A percentile compares a stretch with the other conserved stretches of the same genome.
These are phyloP conservation scores for Paramyrothecium sp. DNA, from an alignment of 2,329 filamentous ascomycete genomes.

Conservation along the genomic window DNA sequence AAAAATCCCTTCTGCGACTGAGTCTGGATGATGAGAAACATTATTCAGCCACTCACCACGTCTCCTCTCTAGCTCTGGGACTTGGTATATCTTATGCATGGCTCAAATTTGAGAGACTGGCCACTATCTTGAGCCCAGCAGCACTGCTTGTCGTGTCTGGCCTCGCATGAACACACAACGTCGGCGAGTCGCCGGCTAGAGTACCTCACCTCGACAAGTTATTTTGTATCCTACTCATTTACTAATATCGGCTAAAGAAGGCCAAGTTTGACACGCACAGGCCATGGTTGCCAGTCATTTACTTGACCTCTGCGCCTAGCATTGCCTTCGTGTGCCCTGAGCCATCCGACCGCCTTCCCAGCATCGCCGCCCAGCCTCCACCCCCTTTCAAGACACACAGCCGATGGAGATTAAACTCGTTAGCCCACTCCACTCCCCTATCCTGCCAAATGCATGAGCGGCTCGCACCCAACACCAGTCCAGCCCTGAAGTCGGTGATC, in stretches of 20 bases:
- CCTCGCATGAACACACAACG: neutral
- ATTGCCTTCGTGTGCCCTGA: neutral
- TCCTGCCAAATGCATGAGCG: conserved; percentile 11
- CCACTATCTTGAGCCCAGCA: neutral
- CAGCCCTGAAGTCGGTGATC: conserved; percentile 14
- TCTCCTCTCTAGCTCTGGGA: no score
- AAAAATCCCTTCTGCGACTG: neutral
- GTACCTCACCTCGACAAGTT: neutral
- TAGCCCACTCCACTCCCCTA: conserved; percentile 25
- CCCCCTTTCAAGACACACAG: conserved; percentile 4
- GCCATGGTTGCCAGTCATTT: neutral
- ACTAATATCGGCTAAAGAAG: neutral
- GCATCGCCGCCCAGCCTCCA: neutral
- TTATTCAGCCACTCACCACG: neutral
- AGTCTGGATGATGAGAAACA: neutral
- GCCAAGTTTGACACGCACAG: neutral
- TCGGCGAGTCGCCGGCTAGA: neutral
- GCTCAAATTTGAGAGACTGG: no score
- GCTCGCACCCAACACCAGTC: conserved; percentile 10
- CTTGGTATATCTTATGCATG: no score
- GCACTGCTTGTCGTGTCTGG: neutral
- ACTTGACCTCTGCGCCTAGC: neutral
- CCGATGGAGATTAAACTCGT: conserved; percentile 21
- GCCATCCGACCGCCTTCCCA: neutral
- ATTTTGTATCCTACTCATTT: neutral